These are phyloP conservation scores for Cercophora newfieldiana DNA, from an alignment of 495 filamentous ascomycete species.

Conservation along the genomic window DNA sequence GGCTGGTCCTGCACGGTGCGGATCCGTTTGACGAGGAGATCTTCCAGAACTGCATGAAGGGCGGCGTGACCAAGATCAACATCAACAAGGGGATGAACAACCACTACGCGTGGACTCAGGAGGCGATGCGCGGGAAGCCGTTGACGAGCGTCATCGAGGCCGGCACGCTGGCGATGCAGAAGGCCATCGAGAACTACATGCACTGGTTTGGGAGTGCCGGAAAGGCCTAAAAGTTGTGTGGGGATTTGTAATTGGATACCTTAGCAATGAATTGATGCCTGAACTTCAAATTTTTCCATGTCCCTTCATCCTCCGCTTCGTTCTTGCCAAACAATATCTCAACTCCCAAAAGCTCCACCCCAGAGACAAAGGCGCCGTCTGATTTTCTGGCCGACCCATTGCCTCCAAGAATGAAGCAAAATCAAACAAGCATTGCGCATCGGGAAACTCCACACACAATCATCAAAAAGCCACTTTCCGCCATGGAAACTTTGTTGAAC, in stretches of 20 bases:
- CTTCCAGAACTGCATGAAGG: constrained; percentile 65
- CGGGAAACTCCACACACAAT: too few species aligned
- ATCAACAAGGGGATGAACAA: constrained; percentile 82
- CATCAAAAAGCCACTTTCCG: too few species aligned
- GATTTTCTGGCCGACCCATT: too few species aligned
- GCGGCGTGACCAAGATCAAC: constrained; percentile 76
- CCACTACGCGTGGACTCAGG: constrained; percentile 63
- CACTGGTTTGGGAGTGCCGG: constrained; percentile 67
- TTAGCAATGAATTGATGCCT: neutral
- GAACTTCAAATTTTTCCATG: neutral
- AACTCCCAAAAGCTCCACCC: too few species aligned
- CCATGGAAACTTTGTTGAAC: neutral
- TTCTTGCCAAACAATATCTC: too few species aligned
- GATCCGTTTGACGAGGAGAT: constrained; percentile 72
- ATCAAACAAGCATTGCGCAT: too few species aligned
- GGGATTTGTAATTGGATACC: neutral
- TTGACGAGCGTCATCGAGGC: constrained; percentile 72
- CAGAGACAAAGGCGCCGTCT: too few species aligned
- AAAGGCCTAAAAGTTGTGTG: constrained; percentile 47
- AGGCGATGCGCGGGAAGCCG: constrained; percentile 67
- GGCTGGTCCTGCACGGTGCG: constrained; percentile 75
- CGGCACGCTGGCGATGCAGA: constrained; percentile 71
- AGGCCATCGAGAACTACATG: constrained; percentile 72
- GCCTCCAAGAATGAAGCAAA: too few species aligned
- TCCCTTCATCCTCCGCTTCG: neutral